Evolutionary conservation across 768 basidiomycete genomes (phyloP).

Genomic region (Multifurca ochricompacta): DNA sequence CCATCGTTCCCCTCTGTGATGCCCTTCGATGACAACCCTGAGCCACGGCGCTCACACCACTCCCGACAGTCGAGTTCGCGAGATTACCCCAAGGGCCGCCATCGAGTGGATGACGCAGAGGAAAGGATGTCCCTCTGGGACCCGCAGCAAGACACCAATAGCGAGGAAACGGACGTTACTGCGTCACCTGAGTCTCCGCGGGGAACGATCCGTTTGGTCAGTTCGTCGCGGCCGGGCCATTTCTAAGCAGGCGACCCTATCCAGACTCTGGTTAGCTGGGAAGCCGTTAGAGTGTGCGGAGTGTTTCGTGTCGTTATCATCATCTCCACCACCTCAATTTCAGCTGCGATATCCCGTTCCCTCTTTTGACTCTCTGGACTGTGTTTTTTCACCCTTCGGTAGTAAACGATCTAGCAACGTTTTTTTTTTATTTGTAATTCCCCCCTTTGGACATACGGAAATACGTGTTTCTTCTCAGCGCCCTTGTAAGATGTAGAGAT

Average conservation of each 20-base stretch:
- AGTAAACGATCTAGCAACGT: conserved; percentile 10
- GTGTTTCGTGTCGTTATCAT: not conserved
- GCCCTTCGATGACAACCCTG: not conserved
- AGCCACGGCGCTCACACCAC: conserved; percentile 16
- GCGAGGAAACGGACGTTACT: not conserved
- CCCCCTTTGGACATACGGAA: not conserved
- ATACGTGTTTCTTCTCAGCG: not conserved
- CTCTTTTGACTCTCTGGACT: not conserved
- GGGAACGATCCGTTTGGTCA: conserved; percentile 18
- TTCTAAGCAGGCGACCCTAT: not conserved
- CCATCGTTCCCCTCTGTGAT: conserved; percentile 5
- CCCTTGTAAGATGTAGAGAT: conserved; percentile 14
- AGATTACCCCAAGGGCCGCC: conserved; percentile 32
- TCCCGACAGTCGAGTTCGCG: conserved; percentile 36
- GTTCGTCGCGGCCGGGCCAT: not conserved
- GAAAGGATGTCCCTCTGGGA: conserved; percentile 50
- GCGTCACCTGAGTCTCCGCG: conserved; percentile 4
- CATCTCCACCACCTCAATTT: not conserved
- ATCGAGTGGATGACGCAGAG: conserved; percentile 41
- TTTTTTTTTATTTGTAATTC: not conserved
- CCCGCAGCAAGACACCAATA: not conserved
- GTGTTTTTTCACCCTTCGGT: not conserved
- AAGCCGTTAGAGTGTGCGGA: not conserved
- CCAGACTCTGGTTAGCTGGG: not conserved
- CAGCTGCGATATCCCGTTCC: not conserved